These are phyloP conservation scores for Aureobasidium sp. DNA, from an alignment of 2,329 filamentous ascomycete species.

Conservation along the genomic window DNA sequence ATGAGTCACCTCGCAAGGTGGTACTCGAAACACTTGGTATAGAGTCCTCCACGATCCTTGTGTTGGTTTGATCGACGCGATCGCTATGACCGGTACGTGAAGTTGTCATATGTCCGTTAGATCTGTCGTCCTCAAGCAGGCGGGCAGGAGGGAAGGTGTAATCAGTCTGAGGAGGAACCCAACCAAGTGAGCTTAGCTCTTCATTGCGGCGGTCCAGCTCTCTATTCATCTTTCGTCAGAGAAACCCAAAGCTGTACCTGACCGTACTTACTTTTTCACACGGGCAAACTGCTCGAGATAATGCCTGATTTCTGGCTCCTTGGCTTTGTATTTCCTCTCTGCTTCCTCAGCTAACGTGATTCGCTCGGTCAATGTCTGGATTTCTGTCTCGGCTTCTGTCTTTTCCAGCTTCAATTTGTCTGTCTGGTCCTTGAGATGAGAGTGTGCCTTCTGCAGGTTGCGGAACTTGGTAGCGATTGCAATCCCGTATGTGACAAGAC, in stretches of 20 bases:
- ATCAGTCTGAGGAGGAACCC: background rate
- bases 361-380: constrained; percentile 15
- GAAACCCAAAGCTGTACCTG: background rate
- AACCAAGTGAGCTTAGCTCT: background rate
- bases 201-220: background rate
- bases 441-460: constrained; percentile 12
- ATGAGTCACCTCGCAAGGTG: constrained; percentile 1
- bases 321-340: constrained; percentile 23
- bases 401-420: constrained; percentile 22
- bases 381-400: constrained; percentile 17
- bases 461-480: constrained; percentile 17
- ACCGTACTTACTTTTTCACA: constrained; percentile 22
- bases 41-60: background rate
- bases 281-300: constrained; percentile 28
- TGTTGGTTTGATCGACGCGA: background rate
- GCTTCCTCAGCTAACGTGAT: constrained; percentile 18
- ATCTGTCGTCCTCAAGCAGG: background rate
- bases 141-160: background rate
- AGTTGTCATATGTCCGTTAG: background rate
- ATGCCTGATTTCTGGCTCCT: constrained; percentile 27
- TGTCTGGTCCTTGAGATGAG: constrained; percentile 16
- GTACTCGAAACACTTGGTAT: background rate
- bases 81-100: background rate
- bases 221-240: constrained; percentile 11
- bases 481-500: constrained; percentile 27